These are phyloP conservation scores for Fusarium oxysporum DNA, from an alignment of 2,329 filamentous ascomycete genomes.

Conservation along the genomic window DNA sequence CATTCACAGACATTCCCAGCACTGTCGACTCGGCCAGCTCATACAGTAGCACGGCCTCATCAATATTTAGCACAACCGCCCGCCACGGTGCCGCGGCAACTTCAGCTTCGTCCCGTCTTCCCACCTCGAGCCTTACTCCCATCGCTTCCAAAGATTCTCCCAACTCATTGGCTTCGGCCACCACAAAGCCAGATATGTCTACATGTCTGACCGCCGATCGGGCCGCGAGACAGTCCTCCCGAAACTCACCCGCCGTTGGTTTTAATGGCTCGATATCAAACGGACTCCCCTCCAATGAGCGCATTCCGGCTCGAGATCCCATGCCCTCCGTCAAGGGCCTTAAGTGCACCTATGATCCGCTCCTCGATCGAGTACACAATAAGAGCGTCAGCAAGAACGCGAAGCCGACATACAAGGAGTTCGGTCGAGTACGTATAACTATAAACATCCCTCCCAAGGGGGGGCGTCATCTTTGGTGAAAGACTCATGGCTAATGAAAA, in stretches of 20 bases:
- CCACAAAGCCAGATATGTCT: slow-evolving; percentile 66
- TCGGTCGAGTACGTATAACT: slow-evolving; percentile 73
- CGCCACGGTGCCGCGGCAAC: slow-evolving; percentile 54
- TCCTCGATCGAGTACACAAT: slow-evolving; percentile 62
- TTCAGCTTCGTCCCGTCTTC: slow-evolving; percentile 55
- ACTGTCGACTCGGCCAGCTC: slow-evolving; percentile 80
- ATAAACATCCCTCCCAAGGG: slow-evolving; percentile 57
- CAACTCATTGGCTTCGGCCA: slow-evolving; percentile 59
- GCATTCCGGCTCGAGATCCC: slow-evolving; percentile 68
- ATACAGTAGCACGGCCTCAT: slow-evolving; percentile 76
- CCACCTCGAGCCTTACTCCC: slow-evolving; percentile 61
- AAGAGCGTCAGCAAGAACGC: slow-evolving; percentile 65
- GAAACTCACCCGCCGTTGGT: slow-evolving; percentile 45
- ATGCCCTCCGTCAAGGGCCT: slow-evolving; percentile 64
- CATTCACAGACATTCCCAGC: slow-evolving; percentile 74
- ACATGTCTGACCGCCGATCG: slow-evolving; percentile 61
- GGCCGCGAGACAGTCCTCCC: slow-evolving; percentile 44
- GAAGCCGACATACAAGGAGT: slow-evolving; percentile 72
- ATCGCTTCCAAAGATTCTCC: slow-evolving; percentile 66
- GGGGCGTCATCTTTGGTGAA: slow-evolving; percentile 70
- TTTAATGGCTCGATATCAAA: slow-evolving; percentile 52
- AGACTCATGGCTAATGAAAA: slow-evolving; percentile 68
- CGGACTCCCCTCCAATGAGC: slow-evolving; percentile 51
- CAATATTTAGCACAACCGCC: slow-evolving; percentile 71
- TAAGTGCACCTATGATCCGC: slow-evolving; percentile 72